phyloP scores from a whole-genome alignment of 148 eudicot species.

The Vaccinium myrtillus region DNA sequence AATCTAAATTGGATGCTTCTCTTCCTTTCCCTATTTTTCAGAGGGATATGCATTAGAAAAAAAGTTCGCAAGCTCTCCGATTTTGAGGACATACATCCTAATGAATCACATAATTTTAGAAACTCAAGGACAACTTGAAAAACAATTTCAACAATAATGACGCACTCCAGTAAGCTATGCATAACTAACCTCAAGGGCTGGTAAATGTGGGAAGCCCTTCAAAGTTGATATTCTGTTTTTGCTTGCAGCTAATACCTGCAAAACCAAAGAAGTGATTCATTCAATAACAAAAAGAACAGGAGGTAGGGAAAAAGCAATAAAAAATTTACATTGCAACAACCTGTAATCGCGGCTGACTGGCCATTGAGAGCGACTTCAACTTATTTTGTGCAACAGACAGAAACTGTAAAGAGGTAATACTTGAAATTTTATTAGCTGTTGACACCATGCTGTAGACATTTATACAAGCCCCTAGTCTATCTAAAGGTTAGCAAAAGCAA shows the following conservation, averaged over 20 bases:
- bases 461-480: background rate
- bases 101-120: background rate
- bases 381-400: conserved; percentile 96
- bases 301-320: background rate
- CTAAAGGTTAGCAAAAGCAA: background rate
- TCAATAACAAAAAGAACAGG: background rate
- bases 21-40: background rate
- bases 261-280: conserved; percentile 7
- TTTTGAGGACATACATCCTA: background rate
- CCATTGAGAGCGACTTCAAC: conserved; percentile 92
- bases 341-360: conserved; percentile 99
- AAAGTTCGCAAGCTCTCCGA: background rate
- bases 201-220: conserved; percentile 87
- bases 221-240: conserved; percentile 86
- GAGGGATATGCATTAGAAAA: background rate
- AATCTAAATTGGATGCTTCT: background rate
- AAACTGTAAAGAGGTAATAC: conserved; percentile 53
- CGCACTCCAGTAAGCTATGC: conserved; percentile 1
- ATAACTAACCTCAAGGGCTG: conserved; percentile 80
- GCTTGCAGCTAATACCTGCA: conserved; percentile 97
- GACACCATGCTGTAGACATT: background rate
- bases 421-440: conserved; percentile 12
- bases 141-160: background rate
- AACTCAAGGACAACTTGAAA: background rate
- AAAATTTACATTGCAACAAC: conserved; percentile 24